Evolutionary conservation across 2,329 filamentous ascomycete genomes (phyloP).

Genomic region (Fusarium sp.): DNA sequence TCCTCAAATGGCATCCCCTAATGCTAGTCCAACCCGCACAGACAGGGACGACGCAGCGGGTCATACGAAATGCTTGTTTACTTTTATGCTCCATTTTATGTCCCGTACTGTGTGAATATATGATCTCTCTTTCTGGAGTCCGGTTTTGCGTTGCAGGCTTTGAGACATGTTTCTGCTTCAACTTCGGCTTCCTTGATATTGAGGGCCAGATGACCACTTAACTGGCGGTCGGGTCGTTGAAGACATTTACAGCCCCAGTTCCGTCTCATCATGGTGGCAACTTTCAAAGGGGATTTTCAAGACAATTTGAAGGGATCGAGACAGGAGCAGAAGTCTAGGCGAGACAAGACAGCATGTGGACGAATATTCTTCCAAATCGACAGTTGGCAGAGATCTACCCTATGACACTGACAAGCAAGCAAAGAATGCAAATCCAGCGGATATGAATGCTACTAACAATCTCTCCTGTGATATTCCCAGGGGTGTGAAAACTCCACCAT

Average conservation of each 20-base stretch:
- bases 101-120: slow-evolving; percentile 17
- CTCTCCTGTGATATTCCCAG: slow-evolving; percentile 23
- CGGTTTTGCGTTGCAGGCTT: background rate
- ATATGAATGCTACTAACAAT: slow-evolving; percentile 19
- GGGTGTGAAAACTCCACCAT: slow-evolving; percentile 26
- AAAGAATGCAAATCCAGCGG: slow-evolving; percentile 15
- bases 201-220: background rate
- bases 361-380: background rate
- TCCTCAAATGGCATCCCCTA: slow-evolving; percentile 36
- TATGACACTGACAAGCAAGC: slow-evolving; percentile 1
- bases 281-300: background rate
- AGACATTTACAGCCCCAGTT: slow-evolving; percentile 12
- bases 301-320: background rate
- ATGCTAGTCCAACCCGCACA: slow-evolving; percentile 32
- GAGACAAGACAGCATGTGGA: slow-evolving; percentile 25
- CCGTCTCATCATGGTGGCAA: slow-evolving; percentile 4
- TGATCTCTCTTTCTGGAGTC: background rate
- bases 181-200: background rate
- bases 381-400: slow-evolving; percentile 6
- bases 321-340: slow-evolving; percentile 13
- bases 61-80: slow-evolving; percentile 47
- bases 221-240: background rate
- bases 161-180: slow-evolving; percentile 38
- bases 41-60: slow-evolving; percentile 36
- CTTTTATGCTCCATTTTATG: slow-evolving; percentile 24